Base-by-base conservation (phyloP, 805 yeast species). In the Saturnispora quitensis region DNA sequence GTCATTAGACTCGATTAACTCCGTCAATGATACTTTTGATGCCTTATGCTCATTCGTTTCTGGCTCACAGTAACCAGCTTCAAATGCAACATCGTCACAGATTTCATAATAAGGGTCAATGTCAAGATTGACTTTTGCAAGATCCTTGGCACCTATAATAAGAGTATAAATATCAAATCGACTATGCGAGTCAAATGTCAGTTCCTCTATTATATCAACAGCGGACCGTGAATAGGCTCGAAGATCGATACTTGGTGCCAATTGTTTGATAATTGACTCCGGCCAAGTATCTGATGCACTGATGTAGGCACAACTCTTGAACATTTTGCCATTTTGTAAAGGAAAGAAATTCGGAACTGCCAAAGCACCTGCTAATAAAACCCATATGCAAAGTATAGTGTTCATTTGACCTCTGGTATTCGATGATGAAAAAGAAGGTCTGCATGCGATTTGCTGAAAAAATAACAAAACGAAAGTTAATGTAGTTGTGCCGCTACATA, bases 221-320 rank as follows among this genome's bases (percentile, higher is more conserved):
- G 22, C 22, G 3, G 22, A 20, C 2, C 1, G 2, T 31, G 42
- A 20, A 38, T 3, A 18, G 1, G 24, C 8, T n/a, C n/a, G n/a
- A 5, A 47, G 8, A 12, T 20, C 1, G 17, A 47, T 35, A 15
- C 5, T 24, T 6, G 50, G 40, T n/a, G 10, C 13, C 13, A 2
- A 12, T 10, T 18, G 6, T 3, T 17, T 8, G 17, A 47, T 40
- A 12, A 47, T 31, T 18, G 27, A 38, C 13, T 47, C 45, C 15
- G 13, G 20, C 50, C 50, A 47, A 13, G 12, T 20, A 10, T 62
- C 60, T 40, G 61, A 60, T 42, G 62, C 56, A 6, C 66, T 63
- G 18, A 66, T 56, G 45, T 59, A 62, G 1, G 71, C 68, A 50
- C 71, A 67, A 1, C 64, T 56, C 53, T 66, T 68, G 10, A 63